Evolutionary conservation across 805 yeast genomes (phyloP), one percentile per base, ranked within the genome.

Genomic region (Yarrowia yakushimensis): DNA sequence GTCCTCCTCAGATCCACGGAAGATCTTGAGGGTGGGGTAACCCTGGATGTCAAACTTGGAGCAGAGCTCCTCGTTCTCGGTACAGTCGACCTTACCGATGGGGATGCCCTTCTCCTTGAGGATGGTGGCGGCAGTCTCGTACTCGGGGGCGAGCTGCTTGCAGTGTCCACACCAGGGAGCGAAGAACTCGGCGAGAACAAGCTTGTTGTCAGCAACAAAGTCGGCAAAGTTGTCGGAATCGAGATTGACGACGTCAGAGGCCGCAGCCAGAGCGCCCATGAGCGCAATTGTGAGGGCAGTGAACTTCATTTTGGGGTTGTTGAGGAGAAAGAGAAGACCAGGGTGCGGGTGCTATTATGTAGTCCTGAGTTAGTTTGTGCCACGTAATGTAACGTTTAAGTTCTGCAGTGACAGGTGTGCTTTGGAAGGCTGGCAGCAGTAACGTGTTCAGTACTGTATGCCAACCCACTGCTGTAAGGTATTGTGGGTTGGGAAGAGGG

Each of bases 81-180:
- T 96, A 76, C 99, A 94, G 74, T 93, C 88, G 15, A 94, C 89
- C 62, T 96, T 86, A 22, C 72, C 76, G 18, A 74, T 70, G 34
- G 69, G 50, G 33, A 69, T 64, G 28, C 65, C 71, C 70, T 72
- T 72, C 22, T 75, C 80, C 45, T 82, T 81, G 11, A 89, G 77
- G 33, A 75, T 73, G 52, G 82, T 82, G 4, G 89, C 96, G n/a
- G 86, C 84, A 69, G 84, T 83, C 60, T 79, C 79, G 74, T 79
- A 87, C 1, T 83, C 83, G 3, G 87, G 85, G 64, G 84, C 82
- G 57, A 93, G 76, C 63, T 84, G 81, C 69, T 85, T 81, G 75
- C 99, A 93, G 74, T 93, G 90, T 5, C 97, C 97, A 77, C 99
- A 93, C 98, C 98, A 92, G 37, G 97, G 97, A 4, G 98, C 97